Evolutionary conservation across 352 stramenopile species (phyloP), one percentile per base, ranked within the genome.

Genomic region (Aphanomyces stellatus): DNA sequence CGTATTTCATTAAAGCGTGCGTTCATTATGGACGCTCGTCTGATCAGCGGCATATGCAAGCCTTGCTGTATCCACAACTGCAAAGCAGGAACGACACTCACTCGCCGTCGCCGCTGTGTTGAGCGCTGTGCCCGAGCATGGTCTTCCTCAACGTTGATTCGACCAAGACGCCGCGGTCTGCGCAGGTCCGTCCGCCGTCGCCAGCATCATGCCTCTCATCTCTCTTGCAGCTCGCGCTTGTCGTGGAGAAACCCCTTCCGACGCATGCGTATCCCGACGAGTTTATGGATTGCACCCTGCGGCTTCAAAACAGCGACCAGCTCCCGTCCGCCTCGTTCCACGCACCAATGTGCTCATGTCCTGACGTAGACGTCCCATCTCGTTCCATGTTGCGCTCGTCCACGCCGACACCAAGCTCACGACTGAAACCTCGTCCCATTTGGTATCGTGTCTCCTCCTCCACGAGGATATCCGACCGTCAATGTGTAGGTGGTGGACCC

Each of bases 391-490:
- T 15, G 55, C 55, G 34, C 55, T 64, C 22, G 55, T 64, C 19
- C 55, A 64, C 27, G 55, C 35, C 22, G 55, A 64, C 40, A 64
- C 55, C 19, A 64, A 64, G 55, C 27, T 64, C n/a, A 64, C 55
- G 31, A 46, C 33, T 22, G 55, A 64, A 46, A 51, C 55, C 17
- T 37, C 55, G 25, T 51, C 55, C 11, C 55, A 64, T 27, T 34
- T 64, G 22, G 55, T 64, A 64, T 24, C 33, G 11, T 30, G 19
- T 11, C 35, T 43, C 2, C 10, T 30, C 35, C 6, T 28, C 13
- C 19, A 43, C 4, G 6, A 11, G 25, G 27, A 19, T n/a, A 48
- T 60, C 17, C 17, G 0, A 17, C 4, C 11, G 2, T 0, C 3
- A 19, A 13, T 5, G 34, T 35, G 19, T n/a, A 64, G 55, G 37